Base-by-base conservation (phyloP, 805 yeast genomes). In the Starmerella bombicola region DNA sequence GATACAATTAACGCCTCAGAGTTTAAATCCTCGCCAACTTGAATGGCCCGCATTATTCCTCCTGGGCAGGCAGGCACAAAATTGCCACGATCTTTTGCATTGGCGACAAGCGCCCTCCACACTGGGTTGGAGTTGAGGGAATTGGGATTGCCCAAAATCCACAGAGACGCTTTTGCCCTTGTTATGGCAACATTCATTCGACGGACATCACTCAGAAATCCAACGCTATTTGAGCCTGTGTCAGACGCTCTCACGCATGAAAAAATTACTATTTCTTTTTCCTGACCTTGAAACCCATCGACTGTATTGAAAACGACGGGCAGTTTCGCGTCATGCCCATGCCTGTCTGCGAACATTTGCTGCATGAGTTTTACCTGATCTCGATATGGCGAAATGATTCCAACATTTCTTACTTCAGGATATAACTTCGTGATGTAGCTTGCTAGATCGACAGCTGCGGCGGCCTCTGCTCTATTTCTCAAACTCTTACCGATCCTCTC, bases 271-370 rank as follows among this genome's bases (percentile, higher is more conserved):
- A 91, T 74, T 48, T 88, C 96, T 59, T 88, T 91, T 57, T 91
- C 99, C 60, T 91, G 97, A 48, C 95, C 96, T 64, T 85, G 99
- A 58, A 86, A 91, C 1, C 97, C 98, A 68, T 91, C 99, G 45
- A 91, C 85, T 0, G 99, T 84, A 55, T 86, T 85, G 62, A 91
- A 85, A 55, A 82, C 93, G 36, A 93, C 74, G 16, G 70, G 58
- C 25, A 55, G 2, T 64, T 64, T 18, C 7, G 5, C 19, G 6
- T 15, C 34, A 5, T 16, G 13, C 9, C 97, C 97, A 53, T 71
- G 80, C 40, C 64, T 64, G 13, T 65, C 63, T 5, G 63, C 57
- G 53, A 91, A 88, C 1, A 67, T 59, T 16, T 69, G 66, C 48
- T 72, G 72, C 42, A 91, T 55, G 2, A 69, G 63, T 26, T 67